Percentiles rank a stretch among this genome's conserved stretches.
Evolutionary conservation across 2,329 filamentous ascomycete genomes (phyloP).

Genomic region (Dactylonectria estremocensis): DNA sequence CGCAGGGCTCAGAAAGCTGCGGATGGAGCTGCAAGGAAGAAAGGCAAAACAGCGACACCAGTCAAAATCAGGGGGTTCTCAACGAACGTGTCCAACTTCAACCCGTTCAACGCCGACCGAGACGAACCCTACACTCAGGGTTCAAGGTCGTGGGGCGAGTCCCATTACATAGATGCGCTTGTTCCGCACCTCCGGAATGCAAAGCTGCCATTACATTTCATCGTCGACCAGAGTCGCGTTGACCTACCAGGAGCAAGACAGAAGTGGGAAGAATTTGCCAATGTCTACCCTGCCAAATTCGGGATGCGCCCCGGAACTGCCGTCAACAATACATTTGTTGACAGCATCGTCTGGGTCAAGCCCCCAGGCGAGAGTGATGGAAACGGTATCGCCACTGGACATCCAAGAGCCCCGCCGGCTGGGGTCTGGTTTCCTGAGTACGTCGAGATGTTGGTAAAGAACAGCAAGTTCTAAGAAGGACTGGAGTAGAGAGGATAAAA

Average conservation of each 20-base stretch:
- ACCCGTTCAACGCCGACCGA: slow-evolving; percentile 5
- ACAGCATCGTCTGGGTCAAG: slow-evolving; percentile 28
- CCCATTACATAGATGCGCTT: slow-evolving; percentile 19
- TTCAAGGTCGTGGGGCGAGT: slow-evolving; percentile 22
- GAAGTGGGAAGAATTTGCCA: slow-evolving; percentile 13
- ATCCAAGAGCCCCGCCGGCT: slow-evolving; percentile 8
- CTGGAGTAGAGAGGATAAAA: neutral
- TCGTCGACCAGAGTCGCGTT: slow-evolving; percentile 29
- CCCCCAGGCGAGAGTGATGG: slow-evolving; percentile 26
- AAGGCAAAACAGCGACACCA: no score
- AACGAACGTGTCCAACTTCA: slow-evolving; percentile 31
- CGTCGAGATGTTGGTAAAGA: slow-evolving; percentile 25
- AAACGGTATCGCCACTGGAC: neutral
- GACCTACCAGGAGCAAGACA: slow-evolving; percentile 13
- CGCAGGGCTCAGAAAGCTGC: slow-evolving; percentile 9
- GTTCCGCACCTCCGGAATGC: slow-evolving; percentile 10
- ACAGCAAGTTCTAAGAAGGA: slow-evolving; percentile 1
- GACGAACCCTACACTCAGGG: slow-evolving; percentile 6
- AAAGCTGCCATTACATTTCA: slow-evolving; percentile 18
- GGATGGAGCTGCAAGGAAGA: no score
- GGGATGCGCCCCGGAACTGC: slow-evolving; percentile 4
- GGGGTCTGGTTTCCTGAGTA: slow-evolving; percentile 27
- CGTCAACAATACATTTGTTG: slow-evolving; percentile 15
- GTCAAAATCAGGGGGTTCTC: slow-evolving; percentile 20
- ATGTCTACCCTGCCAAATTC: slow-evolving; percentile 17